phyloP scores from a whole-genome alignment of 2,329 filamentous ascomycete genomes.

The Lasiodiplodia hormozganensis region DNA sequence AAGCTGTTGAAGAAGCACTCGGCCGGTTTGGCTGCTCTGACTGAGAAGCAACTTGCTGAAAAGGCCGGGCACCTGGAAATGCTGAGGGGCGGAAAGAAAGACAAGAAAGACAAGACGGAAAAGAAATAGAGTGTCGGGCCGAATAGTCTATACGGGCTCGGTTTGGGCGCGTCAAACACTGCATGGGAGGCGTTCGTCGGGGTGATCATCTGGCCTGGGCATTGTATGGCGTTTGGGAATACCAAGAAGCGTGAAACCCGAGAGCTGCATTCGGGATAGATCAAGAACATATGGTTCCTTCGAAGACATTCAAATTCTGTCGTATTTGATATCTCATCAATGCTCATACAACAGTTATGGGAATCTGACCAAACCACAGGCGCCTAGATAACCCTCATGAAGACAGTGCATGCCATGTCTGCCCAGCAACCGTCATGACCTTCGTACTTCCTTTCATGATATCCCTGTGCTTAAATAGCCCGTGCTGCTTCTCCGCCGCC shows the following conservation, averaged over 20 bases:
- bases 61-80: constrained; percentile 75
- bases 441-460: neutral
- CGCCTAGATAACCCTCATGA: neutral
- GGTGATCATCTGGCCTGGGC: neutral
- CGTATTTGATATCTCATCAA: neutral
- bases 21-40: constrained; percentile 67
- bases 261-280: neutral
- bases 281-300: neutral
- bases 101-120: constrained; percentile 37
- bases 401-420: neutral
- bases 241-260: neutral
- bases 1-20: constrained; percentile 72
- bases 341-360: neutral
- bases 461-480: constrained; percentile 44
- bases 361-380: constrained; percentile 1
- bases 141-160: neutral
- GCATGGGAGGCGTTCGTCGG: constrained; percentile 16
- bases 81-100: constrained; percentile 70
- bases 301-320: neutral
- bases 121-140: neutral
- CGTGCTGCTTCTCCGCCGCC: constrained; percentile 68
- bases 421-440: neutral
- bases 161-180: neutral
- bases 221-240: constrained; percentile 14
- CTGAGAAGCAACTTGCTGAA: constrained; percentile 70